These are phyloP conservation scores for Yamadazyma jaroonii DNA, from an alignment of 1,139 yeast species.

Conservation along the genomic window DNA sequence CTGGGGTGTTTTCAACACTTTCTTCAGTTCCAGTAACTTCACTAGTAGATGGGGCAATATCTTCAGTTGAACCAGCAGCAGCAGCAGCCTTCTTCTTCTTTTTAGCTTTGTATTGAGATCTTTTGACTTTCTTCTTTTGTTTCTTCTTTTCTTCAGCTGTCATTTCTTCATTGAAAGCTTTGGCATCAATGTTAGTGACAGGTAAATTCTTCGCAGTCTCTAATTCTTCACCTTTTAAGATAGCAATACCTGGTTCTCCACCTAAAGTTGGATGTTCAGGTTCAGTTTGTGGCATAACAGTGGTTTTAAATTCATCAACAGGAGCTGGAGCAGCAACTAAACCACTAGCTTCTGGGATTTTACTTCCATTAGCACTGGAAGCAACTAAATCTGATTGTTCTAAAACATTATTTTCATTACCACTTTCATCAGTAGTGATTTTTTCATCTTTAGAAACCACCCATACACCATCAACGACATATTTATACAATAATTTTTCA, in stretches of 20 bases:
- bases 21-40: constrained; percentile 13
- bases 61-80: constrained; percentile 20
- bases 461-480: constrained; percentile 78
- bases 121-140: constrained; percentile 48
- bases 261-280: constrained; percentile 48
- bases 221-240: constrained; percentile 40
- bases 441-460: constrained; percentile 43
- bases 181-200: constrained; percentile 41
- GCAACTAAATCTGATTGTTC: constrained; percentile 37
- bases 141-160: constrained; percentile 42
- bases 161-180: constrained; percentile 42
- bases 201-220: constrained; percentile 31
- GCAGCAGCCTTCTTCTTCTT: constrained; percentile 45
- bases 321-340: constrained; percentile 18
- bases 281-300: constrained; percentile 57
- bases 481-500: constrained; percentile 58
- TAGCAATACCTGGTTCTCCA: constrained; percentile 59
- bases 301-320: constrained; percentile 33
- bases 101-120: constrained; percentile 44
- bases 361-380: constrained; percentile 27
- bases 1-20: constrained; percentile 21
- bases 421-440: constrained; percentile 46
- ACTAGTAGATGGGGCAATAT: constrained; percentile 7
- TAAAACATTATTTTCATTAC: constrained; percentile 62
- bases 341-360: constrained; percentile 61